These are phyloP conservation scores for Hypsizygus marmoreus DNA, from an alignment of 768 basidiomycete genomes.

Conservation along the genomic window DNA sequence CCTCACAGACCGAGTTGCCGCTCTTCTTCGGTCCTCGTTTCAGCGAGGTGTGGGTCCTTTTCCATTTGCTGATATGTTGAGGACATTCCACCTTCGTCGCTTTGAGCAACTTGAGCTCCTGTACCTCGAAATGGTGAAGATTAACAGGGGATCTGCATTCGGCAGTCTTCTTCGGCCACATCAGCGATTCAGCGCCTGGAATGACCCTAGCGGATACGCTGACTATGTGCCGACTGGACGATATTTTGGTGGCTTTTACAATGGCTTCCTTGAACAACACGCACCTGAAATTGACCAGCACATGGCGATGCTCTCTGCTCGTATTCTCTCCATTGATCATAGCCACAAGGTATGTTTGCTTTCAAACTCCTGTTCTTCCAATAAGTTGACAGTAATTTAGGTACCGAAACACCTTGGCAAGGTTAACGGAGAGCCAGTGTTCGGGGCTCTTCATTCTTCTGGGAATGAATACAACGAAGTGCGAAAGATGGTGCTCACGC, in stretches of 20 bases:
- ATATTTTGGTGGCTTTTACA: constrained; percentile 22
- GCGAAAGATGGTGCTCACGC: constrained; percentile 18
- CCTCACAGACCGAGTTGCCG: constrained; percentile 17
- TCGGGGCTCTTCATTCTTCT: constrained; percentile 21
- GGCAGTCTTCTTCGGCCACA: not conserved
- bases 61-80: constrained; percentile 23
- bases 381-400: too few species aligned
- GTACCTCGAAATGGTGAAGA: constrained; percentile 5
- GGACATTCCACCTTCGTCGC: constrained; percentile 17
- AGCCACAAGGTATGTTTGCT: too few species aligned
- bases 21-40: constrained; percentile 19
- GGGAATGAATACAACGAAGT: constrained; percentile 28
- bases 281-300: constrained; percentile 21
- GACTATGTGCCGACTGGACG: constrained; percentile 20
- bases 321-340: constrained; percentile 20
- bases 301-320: constrained; percentile 21
- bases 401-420: constrained; percentile 23
- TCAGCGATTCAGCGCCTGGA: not conserved
- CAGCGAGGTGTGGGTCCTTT: constrained; percentile 23
- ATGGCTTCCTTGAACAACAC: constrained; percentile 21
- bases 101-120: constrained; percentile 11
- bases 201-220: constrained; percentile 18
- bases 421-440: constrained; percentile 23
- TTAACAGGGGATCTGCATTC: too few species aligned
- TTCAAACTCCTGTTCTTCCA: too few species aligned